Evolutionary conservation across 2,329 filamentous ascomycete genomes (phyloP), one percentile per base, ranked within the genome.

Genomic region (Orbilia ellipsospora): DNA sequence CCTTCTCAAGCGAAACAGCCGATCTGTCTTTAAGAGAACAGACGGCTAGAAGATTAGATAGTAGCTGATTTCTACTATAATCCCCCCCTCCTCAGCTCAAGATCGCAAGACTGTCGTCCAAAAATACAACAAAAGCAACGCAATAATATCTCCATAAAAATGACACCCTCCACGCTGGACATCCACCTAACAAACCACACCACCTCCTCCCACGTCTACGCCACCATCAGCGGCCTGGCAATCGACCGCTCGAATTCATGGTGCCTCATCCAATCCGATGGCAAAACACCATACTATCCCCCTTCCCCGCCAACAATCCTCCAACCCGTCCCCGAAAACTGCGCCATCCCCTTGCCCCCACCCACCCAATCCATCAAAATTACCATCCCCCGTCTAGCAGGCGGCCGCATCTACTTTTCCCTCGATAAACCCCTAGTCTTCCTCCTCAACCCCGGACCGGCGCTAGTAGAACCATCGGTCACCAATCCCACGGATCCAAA

Each of bases 371-470:
- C 86, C 0, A 87, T 84, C 28, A 87, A 84, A 1, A 84, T 91
- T 23, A 89, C 87, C 0, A 88, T 93, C 75, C 91, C 91, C 10
- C 89, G 89, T 74, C 85, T 93, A 26, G 89, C 87, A 2, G 90
- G 90, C 20, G 90, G 88, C 0, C 87, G 91, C 63, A 88, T 93
- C 80, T 94, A 90, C 89, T 90, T 92, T 81, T 88, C 85, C 67
- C 84, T 87, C 73, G 87, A 87, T 78, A 83, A 83, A 52, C 86
- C 86, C 42, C 84, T 93, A 57, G 88, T 85, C 0, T 94, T 94
- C 82, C 84, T 88, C 12, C 81, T 93, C 62, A 94, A 94, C 81
- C 89, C 88, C 0, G 89, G 88, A 15, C 89, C 91, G 5, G 89
- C 88, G 0, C 85, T 94, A 23, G 70, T 93, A 51, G 91, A 93